Evolutionary conservation across 495 filamentous ascomycete genomes (phyloP), one percentile per base, ranked within the genome.

Genomic region (Amorphotheca resinae): DNA sequence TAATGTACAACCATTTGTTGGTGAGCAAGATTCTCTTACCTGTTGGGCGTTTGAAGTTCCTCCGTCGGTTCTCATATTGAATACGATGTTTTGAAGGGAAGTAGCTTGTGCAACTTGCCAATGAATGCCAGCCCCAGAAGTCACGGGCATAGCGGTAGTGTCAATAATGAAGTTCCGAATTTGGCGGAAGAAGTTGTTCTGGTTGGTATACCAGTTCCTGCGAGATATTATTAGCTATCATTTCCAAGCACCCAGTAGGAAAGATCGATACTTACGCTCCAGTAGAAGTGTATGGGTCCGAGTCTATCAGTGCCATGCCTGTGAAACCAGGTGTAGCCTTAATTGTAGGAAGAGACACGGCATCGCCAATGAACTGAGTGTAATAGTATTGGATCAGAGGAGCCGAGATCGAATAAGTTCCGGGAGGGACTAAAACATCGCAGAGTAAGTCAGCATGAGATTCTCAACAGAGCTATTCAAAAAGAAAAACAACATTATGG

Each of bases 101-200:
- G 91, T 95, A 3, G 89, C 91, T 56, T 98, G 91, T 31, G 85
- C 87, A 2, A 98, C 89, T 59, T 96, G 91, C 93, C 93, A 96
- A 62, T 96, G 91, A 44, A 98, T 93, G 63, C 85, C 86, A 30
- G 86, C 72, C 44, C 81, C 84, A 18, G 59, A 54, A 31, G 60
- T 66, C 38, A 66, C 51, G 11, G 82, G 80, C 72, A 83, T 76
- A 9, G 65, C 73, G 22, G 74, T 87, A 33, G 88, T 61, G 58
- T 98, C 91, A 59, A 98, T 80, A 54, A 87, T 72, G 52, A 98
- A 83, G 67, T 98, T 96, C 60, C 93, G 85, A 50, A 98, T 68
- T 53, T 93, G 83, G 34, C 91, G 87, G 73, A 87, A 96, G 71
- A 98, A 98, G 68, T 98, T 95, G 76, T 96, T 98, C 14, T 40